phyloP scores from a whole-genome alignment of 1,284 basidiomycete species.

The Trichosporon coremiiforme region DNA sequence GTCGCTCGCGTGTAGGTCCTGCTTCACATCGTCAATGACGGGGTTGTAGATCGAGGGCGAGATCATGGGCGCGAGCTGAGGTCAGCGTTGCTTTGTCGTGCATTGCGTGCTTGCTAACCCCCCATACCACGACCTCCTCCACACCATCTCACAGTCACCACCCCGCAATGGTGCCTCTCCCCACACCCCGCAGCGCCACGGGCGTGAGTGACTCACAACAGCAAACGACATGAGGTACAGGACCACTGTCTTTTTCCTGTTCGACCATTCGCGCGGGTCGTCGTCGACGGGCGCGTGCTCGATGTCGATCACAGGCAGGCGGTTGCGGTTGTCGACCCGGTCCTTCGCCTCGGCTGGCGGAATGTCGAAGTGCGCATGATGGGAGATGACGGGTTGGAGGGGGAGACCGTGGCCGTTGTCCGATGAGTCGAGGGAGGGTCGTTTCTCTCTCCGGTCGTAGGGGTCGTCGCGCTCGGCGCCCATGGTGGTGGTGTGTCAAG shows the following conservation, averaged over 20 bases:
- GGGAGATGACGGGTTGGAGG: slow-evolving; percentile 18
- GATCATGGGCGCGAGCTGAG: slow-evolving; percentile 68
- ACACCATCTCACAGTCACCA: too few relatives aligned
- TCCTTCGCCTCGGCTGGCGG: slow-evolving; percentile 27
- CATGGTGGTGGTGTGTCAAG: not conserved
- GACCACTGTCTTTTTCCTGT: slow-evolving; percentile 62
- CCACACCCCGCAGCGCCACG: not conserved
- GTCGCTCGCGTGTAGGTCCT: slow-evolving; percentile 66
- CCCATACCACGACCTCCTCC: not conserved
- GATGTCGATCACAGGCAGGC: slow-evolving; percentile 60
- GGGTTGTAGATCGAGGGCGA: slow-evolving; percentile 58
- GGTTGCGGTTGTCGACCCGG: slow-evolving; percentile 16
- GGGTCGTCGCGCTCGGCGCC: not conserved
- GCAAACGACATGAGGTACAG: slow-evolving; percentile 45
- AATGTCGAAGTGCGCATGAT: slow-evolving; percentile 36
- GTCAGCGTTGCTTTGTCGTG: slow-evolving; percentile 33
- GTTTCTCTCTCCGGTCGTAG: not conserved
- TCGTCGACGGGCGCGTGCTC: slow-evolving; percentile 70
- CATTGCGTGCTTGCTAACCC: not conserved
- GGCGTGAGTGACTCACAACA: slow-evolving; percentile 39
- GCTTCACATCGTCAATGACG: slow-evolving; percentile 66
- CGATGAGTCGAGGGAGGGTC: not conserved
- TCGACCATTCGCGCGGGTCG: slow-evolving; percentile 76
- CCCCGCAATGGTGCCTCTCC: too few relatives aligned
- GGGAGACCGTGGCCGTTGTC: not conserved